phyloP scores from a whole-genome alignment of 2,329 filamentous ascomycete genomes.

The Phoma sp. region DNA sequence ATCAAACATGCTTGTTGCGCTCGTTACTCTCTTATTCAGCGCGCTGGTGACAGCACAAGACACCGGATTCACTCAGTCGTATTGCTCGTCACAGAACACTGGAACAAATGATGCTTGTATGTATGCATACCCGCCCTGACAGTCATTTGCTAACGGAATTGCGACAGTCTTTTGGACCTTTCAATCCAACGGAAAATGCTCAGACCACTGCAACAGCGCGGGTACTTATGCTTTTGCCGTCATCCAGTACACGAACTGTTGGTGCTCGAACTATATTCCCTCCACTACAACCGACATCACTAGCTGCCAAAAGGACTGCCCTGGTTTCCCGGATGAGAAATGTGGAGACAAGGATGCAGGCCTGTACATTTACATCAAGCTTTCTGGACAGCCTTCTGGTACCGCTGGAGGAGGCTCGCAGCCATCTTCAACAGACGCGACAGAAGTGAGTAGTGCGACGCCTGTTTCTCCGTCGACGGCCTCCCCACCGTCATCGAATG shows the following conservation, averaged over 20 bases:
- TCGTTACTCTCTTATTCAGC: slow-evolving; percentile 25
- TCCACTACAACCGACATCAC: slow-evolving; percentile 43
- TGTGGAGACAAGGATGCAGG: slow-evolving; percentile 65
- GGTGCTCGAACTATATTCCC: slow-evolving; percentile 76
- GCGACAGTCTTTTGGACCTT: slow-evolving; percentile 37
- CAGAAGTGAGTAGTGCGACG: slow-evolving; percentile 34
- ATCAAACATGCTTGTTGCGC: slow-evolving; percentile 26
- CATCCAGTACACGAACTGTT: slow-evolving; percentile 69
- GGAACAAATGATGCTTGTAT: slow-evolving; percentile 45
- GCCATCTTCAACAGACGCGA: slow-evolving; percentile 34
- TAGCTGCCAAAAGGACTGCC: slow-evolving; percentile 66
- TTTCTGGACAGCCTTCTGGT: slow-evolving; percentile 60
- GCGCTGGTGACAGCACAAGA: slow-evolving; percentile 16
- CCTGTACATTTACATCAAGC: slow-evolving; percentile 69
- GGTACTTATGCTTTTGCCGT: slow-evolving; percentile 69
- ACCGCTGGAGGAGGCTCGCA: slow-evolving; percentile 54
- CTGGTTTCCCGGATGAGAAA: slow-evolving; percentile 70
- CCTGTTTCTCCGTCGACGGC: slow-evolving; percentile 22
- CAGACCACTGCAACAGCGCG: slow-evolving; percentile 61
- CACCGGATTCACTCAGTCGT: slow-evolving; percentile 38
- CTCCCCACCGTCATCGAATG: slow-evolving; percentile 22
- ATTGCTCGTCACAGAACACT: slow-evolving; percentile 56
- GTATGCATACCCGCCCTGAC: slow-evolving; percentile 15
- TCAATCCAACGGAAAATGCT: slow-evolving; percentile 75
- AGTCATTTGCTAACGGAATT: slow-evolving; percentile 11